Base-by-base conservation (phyloP, 495 filamentous ascomycete species). In the Xylaria curta region DNA sequence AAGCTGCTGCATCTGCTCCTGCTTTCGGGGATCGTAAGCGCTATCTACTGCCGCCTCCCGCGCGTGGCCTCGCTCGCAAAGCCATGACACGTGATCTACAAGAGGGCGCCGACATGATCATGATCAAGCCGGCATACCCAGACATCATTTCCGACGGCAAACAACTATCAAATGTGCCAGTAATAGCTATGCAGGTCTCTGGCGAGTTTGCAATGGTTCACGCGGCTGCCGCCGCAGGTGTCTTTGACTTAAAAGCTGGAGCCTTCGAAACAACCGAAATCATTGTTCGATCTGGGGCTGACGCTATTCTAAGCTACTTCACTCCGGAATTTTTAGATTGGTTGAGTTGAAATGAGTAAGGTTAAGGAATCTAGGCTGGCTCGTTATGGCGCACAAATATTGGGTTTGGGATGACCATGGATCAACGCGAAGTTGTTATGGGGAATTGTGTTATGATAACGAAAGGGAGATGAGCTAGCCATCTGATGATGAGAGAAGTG, bases 181-280 rank as follows among this genome's bases (percentile, higher is more conserved):
- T 95, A 58, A 91, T 92, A 4, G 92, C 93, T 13, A 94, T 94
- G 73, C 93, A 95, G 77, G 93, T 95, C 47, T 91, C 88, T 76
- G 93, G 93, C 40, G 93, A 95, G 81, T 95, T 88, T 82, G 93
- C 93, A 4, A 95, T 95, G 93, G 93, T 95, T 67, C 92, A 94
- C 75, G 93, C 93, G 0, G 93, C 84, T 60, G 93, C 93, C 6
- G 92, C 92, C 77, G 92, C 93, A 28, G 93, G 93, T 0, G 93
- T 95, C 21, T 95, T 95, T 78, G 92, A 93, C 79, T 76, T 95
- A 75, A 93, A 91, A 78, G 83, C 89, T 1, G 94, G 94, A 91
- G 93, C 91, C 1, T 91, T 93, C 76, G 93, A 95, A 78, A 88
- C 89, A 63, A 91, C 92, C 0, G 89, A 95, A 72, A 91, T 92